Base-by-base conservation (phyloP, 1,284 basidiomycete species). In the Ceratobasidium sp. region DNA sequence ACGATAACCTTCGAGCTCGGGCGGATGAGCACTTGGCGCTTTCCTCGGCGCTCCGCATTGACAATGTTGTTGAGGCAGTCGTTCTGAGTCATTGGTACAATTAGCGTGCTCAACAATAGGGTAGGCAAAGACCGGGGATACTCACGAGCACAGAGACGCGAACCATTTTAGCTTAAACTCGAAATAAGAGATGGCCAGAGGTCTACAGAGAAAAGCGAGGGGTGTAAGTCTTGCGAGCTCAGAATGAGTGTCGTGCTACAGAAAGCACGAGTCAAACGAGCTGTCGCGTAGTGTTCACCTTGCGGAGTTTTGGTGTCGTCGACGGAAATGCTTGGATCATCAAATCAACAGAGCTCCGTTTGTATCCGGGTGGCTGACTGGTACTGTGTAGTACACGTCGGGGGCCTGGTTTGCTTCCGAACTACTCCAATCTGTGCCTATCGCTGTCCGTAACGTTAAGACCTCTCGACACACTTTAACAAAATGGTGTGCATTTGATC, bases 41-140 rank as follows among this genome's bases (percentile, higher is more conserved):
- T 98, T 85, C 96, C 97, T 85, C 96, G 94, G 85, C 96, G 94
- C 89, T 98, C 97, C 84, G 97, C 96, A 83, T 98, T 98, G 92
- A 97, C 94, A 82, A 98, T 97, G 91, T 95, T 96, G 91, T 97
- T 97, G 79, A 94, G 87, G 88, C 93, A 94, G 87, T 96, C 94
- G 84, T 95, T 95, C 91, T 94, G 5, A 41, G 38, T 38, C 35
- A 64, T 33, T 57, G 23, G 35, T 74, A 76, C 52, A 52, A 4
- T n/a, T 30, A 64, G 41, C 50, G 3, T 44, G 60, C 10, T 14
- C 41, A 30, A 30, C 20, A 54, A 35, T 30, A 64, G n/a, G n/a
- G 38, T 41, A 20, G 6, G 57, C 2, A 68, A 57, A 41, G 30
- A 16, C 5, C 2, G 7, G 35, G 33, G 54, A 41, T 41, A 80